Evolutionary conservation across 345 rosid species (phyloP).

Genomic region (Linum tenue): DNA sequence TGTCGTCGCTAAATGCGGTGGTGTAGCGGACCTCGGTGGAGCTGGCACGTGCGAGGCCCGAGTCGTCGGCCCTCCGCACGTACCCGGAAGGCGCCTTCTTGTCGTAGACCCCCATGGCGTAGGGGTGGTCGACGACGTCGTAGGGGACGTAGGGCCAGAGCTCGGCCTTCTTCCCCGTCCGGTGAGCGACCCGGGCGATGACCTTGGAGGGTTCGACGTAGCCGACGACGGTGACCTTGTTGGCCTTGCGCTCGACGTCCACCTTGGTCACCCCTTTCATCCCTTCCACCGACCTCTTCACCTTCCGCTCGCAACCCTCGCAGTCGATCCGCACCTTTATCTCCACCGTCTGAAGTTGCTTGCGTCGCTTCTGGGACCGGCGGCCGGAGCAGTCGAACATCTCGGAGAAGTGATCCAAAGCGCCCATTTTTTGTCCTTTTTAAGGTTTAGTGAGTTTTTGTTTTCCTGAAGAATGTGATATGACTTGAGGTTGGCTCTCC

Average conservation of each 20-base stretch:
- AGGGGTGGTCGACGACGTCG: constrained; percentile 80
- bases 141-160: constrained; percentile 91
- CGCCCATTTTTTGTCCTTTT: constrained; percentile 46
- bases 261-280: constrained; percentile 83
- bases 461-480: too few relatives aligned
- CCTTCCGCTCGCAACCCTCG: constrained; percentile 94
- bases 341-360: constrained; percentile 90
- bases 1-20: constrained; percentile 92
- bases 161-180: constrained; percentile 94
- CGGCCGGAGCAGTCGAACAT: constrained; percentile 66
- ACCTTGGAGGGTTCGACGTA: constrained; percentile 72
- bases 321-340: constrained; percentile 82
- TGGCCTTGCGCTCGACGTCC: constrained; percentile 67
- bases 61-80: constrained; percentile 63
- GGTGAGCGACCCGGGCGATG: constrained; percentile 59
- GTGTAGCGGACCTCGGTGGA: constrained; percentile 95
- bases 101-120: constrained; percentile 83
- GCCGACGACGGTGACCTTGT: constrained; percentile 77
- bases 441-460: not conserved
- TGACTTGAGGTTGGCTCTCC: not conserved
- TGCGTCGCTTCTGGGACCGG: constrained; percentile 48
- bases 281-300: constrained; percentile 67
- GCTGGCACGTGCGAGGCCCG: constrained; percentile 86
- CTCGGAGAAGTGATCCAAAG: constrained; percentile 71
- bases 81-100: constrained; percentile 81